Base-by-base conservation (phyloP, 108 stramenopile genomes). In the Cyclotella distinguenda region DNA sequence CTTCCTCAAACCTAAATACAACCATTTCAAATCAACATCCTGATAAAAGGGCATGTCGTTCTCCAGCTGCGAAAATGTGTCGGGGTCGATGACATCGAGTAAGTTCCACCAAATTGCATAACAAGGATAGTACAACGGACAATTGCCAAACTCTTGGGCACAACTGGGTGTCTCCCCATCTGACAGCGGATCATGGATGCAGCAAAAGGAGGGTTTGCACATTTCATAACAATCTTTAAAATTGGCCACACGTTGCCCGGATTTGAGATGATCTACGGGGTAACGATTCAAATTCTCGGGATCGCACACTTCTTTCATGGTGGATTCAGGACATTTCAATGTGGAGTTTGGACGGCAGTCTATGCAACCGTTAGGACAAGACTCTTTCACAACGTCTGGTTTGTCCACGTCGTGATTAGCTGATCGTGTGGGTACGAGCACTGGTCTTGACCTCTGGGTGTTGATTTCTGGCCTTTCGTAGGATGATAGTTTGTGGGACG, bases 91-190 rank as follows among this genome's bases (percentile, higher is more conserved):
- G 1, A 74, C 71, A 53, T 70, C 63, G 31, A 69, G 68, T 12
- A 80, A 49, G n/a, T 71, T 75, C 74, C 74, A 80, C 79, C 79
- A 80, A 39, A 76, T 69, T 25, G 76, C 64, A 40, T 76, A 80
- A 40, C 79, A 80, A 18, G 68, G 63, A 46, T 64, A 69, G 21
- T 76, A 80, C 46, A 65, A 40, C 25, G 68, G 60, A 45, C 79
- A 80, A 34, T 80, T 80, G 10, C 47, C 63, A 34, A 66, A 75
- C 30, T 66, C 70, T 8, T 71, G 35, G 1, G 63, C 60, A 71
- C 60, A 70, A 33, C 47, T 60, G 34, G 61, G 74, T 6, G 65
- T 27, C 10, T 35, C 26, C 32, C 18, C 27, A 27, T 66, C 38
- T 12, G 66, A 57, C n/a, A 28, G 13, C 19, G 67, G 64, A 65